Base-by-base conservation (phyloP, 345 rosid species). In the Populus nigra region DNA sequence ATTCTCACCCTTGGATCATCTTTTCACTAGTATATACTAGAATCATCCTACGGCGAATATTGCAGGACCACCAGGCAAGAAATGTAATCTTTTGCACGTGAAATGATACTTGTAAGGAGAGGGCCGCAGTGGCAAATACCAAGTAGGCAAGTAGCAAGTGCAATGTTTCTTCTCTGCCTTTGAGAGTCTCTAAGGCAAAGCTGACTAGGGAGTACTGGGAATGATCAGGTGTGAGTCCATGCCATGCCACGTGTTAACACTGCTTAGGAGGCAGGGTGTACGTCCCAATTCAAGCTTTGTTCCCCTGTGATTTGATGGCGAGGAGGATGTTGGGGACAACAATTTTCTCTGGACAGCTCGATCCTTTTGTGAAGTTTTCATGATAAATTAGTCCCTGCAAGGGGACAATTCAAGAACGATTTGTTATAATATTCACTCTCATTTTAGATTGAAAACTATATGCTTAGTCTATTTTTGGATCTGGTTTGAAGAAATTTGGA, bases 181-280 rank as follows among this genome's bases (percentile, higher is more conserved):
- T 50, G 43, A 4, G 3, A 13, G 22, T 5, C 72, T 50, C n/a
- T 2, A 38, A 22, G 38, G 45, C 20, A 22, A 41, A 65, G 49
- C 61, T 5, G 11, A 25, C 47, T 10, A 8, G 65, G 13, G 74
- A 12, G 45, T 8, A 0, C 2, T 33, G 11, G 11, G 27, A 8
- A 29, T 10, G 23, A 53, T 73, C 78, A 76, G 66, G 78, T 76
- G 78, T 55, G 73, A n/a, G 18, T 22, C 84, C 78, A 69, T 69
- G 55, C 70, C 83, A 35, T 74, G 76, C 50, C 84, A 77, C 80
- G 76, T 71, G 76, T 61, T 78, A 20, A 49, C 41, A 15, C 43
- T 29, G 81, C 81, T 25, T 35, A 79, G 78, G 76, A 39, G 85
- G 82, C 85, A 77, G 65, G 3, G 2, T 25, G 29, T 25, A 39